Base-by-base conservation (phyloP, 495 filamentous ascomycete genomes). In the Aspergillus cristatus region DNA sequence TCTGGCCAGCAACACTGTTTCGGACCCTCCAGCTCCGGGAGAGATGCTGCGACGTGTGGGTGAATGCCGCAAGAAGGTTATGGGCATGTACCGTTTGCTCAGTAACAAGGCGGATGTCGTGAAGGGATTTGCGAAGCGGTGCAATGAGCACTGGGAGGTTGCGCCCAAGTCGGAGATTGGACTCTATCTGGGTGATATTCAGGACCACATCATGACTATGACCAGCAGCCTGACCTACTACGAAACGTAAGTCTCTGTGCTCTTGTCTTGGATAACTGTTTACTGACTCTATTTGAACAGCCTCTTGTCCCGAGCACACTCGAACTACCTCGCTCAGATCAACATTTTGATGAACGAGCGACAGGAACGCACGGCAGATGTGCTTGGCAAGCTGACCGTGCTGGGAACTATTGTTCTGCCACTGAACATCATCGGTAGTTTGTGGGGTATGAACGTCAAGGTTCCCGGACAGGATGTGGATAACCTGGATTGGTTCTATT, bases 141-240 rank as follows among this genome's bases (percentile, higher is more conserved):
- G 91, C 59, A 98, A 94, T 48, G 91, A 98, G 65, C 86, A 90
- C 45, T 98, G 91, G 87, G 85, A 94, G 51, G 82, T 98, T 30
- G 93, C 91, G 17, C 91, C 91, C 35, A 72, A 90, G 42, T 88
- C 82, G 22, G 91, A 98, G 59, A 96, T 98, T 60, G 90, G 91
- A 6, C 53, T 97, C 37, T 98, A 96, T 62, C 61, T 98, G 42
- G 90, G 91, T 37, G 91, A 96, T 68, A 96, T 98, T 48, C 91
- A 97, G 61, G 91, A 98, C 65, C 90, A 96, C 57, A 95, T 96
- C 49, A 79, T 98, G 61, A 98, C 90, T 34, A 96, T 96, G 91
- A 95, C 88, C 24, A 79, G 79, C 42, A 97, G 94, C 57, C 65
- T 98, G 48, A 82, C 79, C 42, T 89, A 98, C 57, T 96, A 96